A percentile compares a stretch with the other conserved stretches of the same genome.
Evolutionary conservation across 306 rosid species (phyloP).

Genomic region (Cicer pinnatifidum): DNA sequence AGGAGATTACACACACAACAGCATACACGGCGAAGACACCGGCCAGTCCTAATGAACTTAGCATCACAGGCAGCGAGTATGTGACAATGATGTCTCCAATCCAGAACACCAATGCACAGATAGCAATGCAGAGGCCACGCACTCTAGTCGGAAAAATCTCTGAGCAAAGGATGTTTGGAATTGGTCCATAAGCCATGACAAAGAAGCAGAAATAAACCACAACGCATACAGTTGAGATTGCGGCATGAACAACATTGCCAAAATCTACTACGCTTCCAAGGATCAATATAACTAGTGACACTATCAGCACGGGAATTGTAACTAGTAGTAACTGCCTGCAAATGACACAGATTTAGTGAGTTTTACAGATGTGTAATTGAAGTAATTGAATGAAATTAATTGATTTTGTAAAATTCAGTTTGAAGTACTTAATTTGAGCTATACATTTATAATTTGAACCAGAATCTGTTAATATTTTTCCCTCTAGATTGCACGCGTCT

Average conservation of each 20-base stretch:
- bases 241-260: slow-evolving; percentile 61
- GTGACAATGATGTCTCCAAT: slow-evolving; percentile 73
- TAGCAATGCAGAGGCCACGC: slow-evolving; percentile 83
- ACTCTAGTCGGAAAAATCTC: slow-evolving; percentile 86
- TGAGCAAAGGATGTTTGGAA: slow-evolving; percentile 78
- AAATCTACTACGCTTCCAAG: slow-evolving; percentile 50
- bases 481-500: not conserved
- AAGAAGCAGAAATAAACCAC: slow-evolving; percentile 66
- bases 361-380: not conserved
- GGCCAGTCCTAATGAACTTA: slow-evolving; percentile 59
- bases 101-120: slow-evolving; percentile 74
- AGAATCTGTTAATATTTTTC: not conserved
- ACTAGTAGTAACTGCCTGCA: slow-evolving; percentile 69
- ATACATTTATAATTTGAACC: not conserved
- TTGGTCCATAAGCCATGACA: slow-evolving; percentile 77
- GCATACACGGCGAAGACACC: slow-evolving; percentile 75
- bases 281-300: slow-evolving; percentile 59
- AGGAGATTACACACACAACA: slow-evolving; percentile 63
- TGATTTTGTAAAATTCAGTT: not conserved
- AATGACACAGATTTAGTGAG: slow-evolving; percentile 15
- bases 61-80: slow-evolving; percentile 69
- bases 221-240: slow-evolving; percentile 66
- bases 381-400: not conserved
- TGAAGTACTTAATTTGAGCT: not conserved
- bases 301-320: slow-evolving; percentile 74